Evolutionary conservation across 768 basidiomycete genomes (phyloP).

Genomic region (Pleurotus cornucopiae): DNA sequence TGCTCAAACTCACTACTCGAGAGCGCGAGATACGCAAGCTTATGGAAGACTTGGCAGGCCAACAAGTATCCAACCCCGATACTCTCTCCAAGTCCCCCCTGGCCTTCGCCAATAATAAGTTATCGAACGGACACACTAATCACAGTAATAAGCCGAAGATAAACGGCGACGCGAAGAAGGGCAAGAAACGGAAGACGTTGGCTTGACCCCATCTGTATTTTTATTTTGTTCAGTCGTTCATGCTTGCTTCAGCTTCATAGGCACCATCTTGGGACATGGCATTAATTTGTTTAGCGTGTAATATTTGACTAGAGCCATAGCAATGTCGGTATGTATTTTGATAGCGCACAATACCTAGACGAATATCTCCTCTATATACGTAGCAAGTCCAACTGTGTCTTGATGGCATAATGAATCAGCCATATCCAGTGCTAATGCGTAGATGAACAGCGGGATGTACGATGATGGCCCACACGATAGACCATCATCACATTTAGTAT

Average conservation of each 20-base stretch:
- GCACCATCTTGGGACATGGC: constrained; percentile 6
- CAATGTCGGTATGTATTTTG: not conserved
- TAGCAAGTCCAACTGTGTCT: not conserved
- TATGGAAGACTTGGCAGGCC: constrained; percentile 69
- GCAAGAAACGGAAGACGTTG: constrained; percentile 51
- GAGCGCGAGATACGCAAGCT: constrained; percentile 77
- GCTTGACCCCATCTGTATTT: constrained; percentile 22
- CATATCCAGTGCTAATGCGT: not conserved
- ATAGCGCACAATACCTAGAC: not conserved
- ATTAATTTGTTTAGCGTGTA: constrained; percentile 2
- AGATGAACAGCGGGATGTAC: not conserved
- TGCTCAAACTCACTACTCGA: constrained; percentile 62
- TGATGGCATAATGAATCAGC: constrained; percentile 8
- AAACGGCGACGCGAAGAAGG: constrained; percentile 49
- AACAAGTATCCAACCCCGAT: constrained; percentile 33
- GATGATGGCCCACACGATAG: constrained; percentile 1
- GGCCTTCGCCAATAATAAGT: constrained; percentile 31
- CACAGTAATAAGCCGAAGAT: constrained; percentile 28
- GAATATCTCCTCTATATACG: constrained; percentile 3
- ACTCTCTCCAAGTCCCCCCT: constrained; percentile 29
- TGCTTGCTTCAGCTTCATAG: constrained; percentile 12
- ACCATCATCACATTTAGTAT: constrained; percentile 46
- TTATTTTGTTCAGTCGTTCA: constrained; percentile 18
- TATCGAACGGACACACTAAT: constrained; percentile 39
- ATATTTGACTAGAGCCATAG: constrained; percentile 1